Evolutionary conservation across 805 yeast genomes (phyloP).

Genomic region (Yarrowia sp.): DNA sequence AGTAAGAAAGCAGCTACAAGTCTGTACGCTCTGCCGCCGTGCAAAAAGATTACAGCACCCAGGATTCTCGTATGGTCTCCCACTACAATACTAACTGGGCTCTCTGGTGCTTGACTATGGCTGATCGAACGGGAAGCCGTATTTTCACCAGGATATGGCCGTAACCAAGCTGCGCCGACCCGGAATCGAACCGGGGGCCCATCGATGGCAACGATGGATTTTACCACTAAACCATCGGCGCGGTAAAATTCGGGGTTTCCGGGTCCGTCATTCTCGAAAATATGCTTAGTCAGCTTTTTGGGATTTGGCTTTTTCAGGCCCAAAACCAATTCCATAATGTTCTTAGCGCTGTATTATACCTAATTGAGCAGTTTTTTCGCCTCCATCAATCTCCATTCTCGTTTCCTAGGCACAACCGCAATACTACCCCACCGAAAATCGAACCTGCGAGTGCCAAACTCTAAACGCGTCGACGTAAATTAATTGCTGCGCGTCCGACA

Average conservation of each 20-base stretch:
- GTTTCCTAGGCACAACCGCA: too few relatives aligned
- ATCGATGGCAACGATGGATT: background rate
- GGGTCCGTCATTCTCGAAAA: too few relatives aligned
- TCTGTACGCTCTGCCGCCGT: too few relatives aligned
- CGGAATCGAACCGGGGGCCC: background rate
- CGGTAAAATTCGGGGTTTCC: too few relatives aligned
- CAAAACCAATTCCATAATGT: too few relatives aligned
- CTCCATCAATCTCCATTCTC: too few relatives aligned
- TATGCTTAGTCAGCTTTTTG: too few relatives aligned
- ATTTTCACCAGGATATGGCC: slow-evolving; percentile 4
- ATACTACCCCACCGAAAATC: background rate
- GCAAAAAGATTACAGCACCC: background rate
- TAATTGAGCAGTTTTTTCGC: too few relatives aligned
- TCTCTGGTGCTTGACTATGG: slow-evolving; percentile 4
- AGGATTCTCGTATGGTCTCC: slow-evolving; percentile 2
- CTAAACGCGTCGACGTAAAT: background rate
- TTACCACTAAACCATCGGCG: background rate
- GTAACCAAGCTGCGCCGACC: background rate
- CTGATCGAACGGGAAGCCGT: slow-evolving; percentile 6
- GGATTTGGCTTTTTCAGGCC: too few relatives aligned
- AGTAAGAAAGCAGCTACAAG: too few relatives aligned
- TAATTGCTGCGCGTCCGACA: slow-evolving; percentile 3
- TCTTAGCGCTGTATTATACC: too few relatives aligned
- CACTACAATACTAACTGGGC: background rate
- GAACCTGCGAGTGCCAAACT: background rate